These are phyloP conservation scores for Nemania abortiva DNA, from an alignment of 2,329 filamentous ascomycete species.

Conservation along the genomic window DNA sequence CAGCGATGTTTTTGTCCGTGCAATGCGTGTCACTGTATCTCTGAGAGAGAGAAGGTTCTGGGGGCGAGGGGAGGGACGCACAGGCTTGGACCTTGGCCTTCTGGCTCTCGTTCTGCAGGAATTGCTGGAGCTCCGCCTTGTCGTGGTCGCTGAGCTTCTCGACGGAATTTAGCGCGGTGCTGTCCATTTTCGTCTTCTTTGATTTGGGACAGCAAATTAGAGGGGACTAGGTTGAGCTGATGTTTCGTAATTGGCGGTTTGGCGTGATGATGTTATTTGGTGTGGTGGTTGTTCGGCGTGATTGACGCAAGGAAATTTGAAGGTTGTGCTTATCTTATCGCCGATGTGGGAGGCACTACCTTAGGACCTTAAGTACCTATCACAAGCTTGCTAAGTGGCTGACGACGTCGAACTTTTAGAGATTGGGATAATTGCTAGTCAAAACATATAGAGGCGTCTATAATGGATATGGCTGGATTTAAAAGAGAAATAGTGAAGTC, in stretches of 20 bases:
- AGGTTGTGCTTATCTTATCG: constrained; percentile 43
- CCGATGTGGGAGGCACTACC: constrained; percentile 17
- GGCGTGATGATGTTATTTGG: neutral
- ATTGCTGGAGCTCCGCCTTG: constrained; percentile 88
- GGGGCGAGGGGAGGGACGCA: constrained; percentile 56
- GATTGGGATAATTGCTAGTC: neutral
- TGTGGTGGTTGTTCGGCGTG: neutral
- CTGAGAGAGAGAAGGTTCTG: neutral
- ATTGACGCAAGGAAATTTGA: constrained; percentile 30
- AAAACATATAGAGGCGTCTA: neutral
- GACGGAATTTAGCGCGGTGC: constrained; percentile 62
- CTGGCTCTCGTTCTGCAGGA: constrained; percentile 86
- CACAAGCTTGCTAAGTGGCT: neutral
- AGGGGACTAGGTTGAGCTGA: neutral
- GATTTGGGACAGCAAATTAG: too few species aligned
- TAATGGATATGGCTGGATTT: neutral
- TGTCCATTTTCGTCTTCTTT: constrained; percentile 26
- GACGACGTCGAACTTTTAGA: neutral
- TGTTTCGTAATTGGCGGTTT: neutral
- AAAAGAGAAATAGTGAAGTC: neutral
- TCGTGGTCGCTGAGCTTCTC: constrained; percentile 82
- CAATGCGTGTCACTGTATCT: neutral
- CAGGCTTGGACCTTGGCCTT: constrained; percentile 76
- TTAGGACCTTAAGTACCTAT: neutral
- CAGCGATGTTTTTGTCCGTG: constrained; percentile 15